These are phyloP conservation scores for Inonotus hispidus DNA, from an alignment of 1,284 basidiomycete genomes.

Conservation along the genomic window DNA sequence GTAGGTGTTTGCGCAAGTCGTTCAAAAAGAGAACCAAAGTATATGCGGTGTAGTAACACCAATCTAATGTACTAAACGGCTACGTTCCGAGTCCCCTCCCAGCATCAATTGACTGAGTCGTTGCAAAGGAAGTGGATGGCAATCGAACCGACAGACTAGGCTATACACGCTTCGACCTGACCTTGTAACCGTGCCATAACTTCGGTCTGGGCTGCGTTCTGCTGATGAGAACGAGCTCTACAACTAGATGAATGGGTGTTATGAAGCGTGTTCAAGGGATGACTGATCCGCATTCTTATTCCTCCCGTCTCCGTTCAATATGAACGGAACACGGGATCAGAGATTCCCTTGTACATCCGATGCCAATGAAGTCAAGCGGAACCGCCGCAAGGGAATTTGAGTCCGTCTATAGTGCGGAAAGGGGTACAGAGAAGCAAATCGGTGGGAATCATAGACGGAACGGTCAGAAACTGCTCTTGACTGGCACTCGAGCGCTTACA, in stretches of 20 bases:
- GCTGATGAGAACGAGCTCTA: slow-evolving; percentile 3
- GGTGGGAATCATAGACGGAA: background rate
- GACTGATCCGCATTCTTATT: background rate
- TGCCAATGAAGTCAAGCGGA: slow-evolving; percentile 6
- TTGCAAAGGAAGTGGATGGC: background rate
- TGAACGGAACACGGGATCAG: slow-evolving; percentile 14
- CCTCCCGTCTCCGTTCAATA: background rate
- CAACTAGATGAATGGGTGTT: background rate
- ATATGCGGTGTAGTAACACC: too few relatives aligned
- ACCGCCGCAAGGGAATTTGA: slow-evolving; percentile 2
- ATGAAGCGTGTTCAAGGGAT: background rate
- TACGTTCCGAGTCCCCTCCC: too few relatives aligned
- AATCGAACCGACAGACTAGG: background rate
- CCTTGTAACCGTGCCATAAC: background rate
- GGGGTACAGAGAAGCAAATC: background rate
- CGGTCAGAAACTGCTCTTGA: background rate
- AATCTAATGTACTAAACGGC: too few relatives aligned
- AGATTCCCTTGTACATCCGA: background rate
- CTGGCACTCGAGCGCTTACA: background rate
- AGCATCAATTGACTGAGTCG: background rate
- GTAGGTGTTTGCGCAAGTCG: too few relatives aligned
- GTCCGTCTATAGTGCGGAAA: background rate
- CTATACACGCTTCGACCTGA: background rate
- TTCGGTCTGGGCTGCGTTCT: background rate
- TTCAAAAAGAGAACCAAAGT: too few relatives aligned